Conservation (phyloP, 2,329 filamentous ascomycete genomes). For the Clonostachys chloroleuca region DNA sequence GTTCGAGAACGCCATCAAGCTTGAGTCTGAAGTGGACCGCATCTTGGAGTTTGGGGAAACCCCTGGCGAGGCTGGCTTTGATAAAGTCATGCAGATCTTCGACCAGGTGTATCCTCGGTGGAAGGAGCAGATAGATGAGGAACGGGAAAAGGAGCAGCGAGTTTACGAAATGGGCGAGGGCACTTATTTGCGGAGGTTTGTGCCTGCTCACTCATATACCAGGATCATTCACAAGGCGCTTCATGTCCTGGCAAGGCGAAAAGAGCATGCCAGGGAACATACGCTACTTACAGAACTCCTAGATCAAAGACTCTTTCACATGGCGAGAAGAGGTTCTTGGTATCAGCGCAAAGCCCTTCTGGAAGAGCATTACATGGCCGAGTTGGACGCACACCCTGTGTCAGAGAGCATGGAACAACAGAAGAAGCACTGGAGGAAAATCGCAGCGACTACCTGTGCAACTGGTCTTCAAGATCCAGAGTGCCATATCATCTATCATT, state of each 20-base stretch:
- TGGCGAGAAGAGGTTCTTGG: slow-evolving; percentile 82
- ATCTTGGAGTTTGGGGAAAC: slow-evolving; percentile 77
- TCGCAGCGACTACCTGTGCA: slow-evolving; percentile 79
- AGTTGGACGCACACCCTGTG: slow-evolving; percentile 39
- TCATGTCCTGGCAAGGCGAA: slow-evolving; percentile 74
- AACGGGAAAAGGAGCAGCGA: slow-evolving; percentile 71
- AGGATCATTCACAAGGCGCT: slow-evolving; percentile 87
- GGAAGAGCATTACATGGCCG: slow-evolving; percentile 92
- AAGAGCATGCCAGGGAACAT: slow-evolving; percentile 75
- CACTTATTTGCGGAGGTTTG: slow-evolving; percentile 84
- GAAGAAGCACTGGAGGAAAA: slow-evolving; percentile 78
- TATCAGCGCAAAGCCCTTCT: slow-evolving; percentile 92
- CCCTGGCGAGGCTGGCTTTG: slow-evolving; percentile 59
- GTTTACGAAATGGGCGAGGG: slow-evolving; percentile 81
- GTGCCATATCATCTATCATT: slow-evolving; percentile 89
- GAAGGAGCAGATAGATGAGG: slow-evolving; percentile 67
- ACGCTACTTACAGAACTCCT: slow-evolving; percentile 71
- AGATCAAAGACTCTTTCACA: slow-evolving; percentile 77
- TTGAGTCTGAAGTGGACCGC: slow-evolving; percentile 76
- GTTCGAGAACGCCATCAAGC: slow-evolving; percentile 81
- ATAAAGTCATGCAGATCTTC: slow-evolving; percentile 67
- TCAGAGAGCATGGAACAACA: slow-evolving; percentile 41
- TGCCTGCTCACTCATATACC: slow-evolving; percentile 89
- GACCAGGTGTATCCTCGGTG: slow-evolving; percentile 77
- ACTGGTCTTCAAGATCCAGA: slow-evolving; percentile 79